Evolutionary conservation across 768 basidiomycete genomes (phyloP).

Genomic region (Thelephora ganbajun): DNA sequence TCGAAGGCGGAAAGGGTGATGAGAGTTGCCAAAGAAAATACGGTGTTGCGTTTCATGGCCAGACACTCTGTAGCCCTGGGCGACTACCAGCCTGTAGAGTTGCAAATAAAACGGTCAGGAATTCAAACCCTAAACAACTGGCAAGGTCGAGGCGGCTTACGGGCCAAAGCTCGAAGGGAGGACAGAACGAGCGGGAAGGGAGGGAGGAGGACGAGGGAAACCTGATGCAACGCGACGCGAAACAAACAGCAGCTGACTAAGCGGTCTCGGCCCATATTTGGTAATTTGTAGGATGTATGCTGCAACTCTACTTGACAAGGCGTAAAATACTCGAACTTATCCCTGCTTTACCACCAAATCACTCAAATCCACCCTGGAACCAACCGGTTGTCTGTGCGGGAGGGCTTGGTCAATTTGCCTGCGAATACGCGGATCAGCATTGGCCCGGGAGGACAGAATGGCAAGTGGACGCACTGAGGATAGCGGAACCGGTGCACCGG

Average conservation of each 20-base stretch:
- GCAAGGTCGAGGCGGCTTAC: too few relatives aligned
- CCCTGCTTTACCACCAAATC: conserved; percentile 19
- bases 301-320: too few relatives aligned
- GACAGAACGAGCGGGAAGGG: too few relatives aligned
- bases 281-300: not conserved
- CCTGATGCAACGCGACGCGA: conserved; percentile 9
- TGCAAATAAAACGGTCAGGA: too few relatives aligned
- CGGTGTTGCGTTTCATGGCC: not conserved
- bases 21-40: not conserved
- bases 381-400: conserved; percentile 46
- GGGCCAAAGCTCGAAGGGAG: conserved; percentile 3
- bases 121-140: too few relatives aligned
- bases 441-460: not conserved
- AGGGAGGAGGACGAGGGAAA: not conserved
- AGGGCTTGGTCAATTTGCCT: conserved; percentile 49
- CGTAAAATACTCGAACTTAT: too few relatives aligned
- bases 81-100: too few relatives aligned
- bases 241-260: conserved; percentile 18
- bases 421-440: not conserved
- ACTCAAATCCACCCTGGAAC: conserved; percentile 25
- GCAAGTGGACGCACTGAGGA: conserved; percentile 40
- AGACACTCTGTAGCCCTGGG: not conserved
- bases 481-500: conserved; percentile 50
- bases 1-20: conserved; percentile 8
- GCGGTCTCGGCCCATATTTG: conserved; percentile 10